phyloP scores from a whole-genome alignment of 2,329 filamentous ascomycete genomes.

The Rhexocercosporidium sp. region DNA sequence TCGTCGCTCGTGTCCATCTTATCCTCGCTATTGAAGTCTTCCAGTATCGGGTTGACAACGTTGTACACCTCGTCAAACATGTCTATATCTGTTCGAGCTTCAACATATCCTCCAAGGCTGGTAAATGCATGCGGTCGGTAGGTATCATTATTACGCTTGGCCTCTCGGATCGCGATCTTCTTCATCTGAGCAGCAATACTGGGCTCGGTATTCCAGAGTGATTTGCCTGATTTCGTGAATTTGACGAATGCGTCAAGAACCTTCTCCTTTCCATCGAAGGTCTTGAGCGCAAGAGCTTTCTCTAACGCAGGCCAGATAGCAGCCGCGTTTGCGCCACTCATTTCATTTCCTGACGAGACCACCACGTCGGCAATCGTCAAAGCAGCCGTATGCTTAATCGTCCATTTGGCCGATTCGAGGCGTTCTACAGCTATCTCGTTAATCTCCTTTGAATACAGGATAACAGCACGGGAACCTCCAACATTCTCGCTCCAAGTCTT shows the following conservation, averaged over 20 bases:
- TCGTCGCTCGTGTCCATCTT: conserved; percentile 63
- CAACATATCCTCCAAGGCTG: conserved; percentile 75
- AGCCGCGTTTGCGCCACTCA: conserved; percentile 64
- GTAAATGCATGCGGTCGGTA: conserved; percentile 80
- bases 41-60: conserved; percentile 68
- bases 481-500: conserved; percentile 92
- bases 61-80: conserved; percentile 69
- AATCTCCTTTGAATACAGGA: conserved; percentile 86
- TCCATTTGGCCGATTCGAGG: conserved; percentile 84
- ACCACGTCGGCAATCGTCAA: conserved; percentile 79
- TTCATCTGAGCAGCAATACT: conserved; percentile 68
- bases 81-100: conserved; percentile 69
- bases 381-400: conserved; percentile 85
- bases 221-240: conserved; percentile 70
- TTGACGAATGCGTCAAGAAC: conserved; percentile 80
- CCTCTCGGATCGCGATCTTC: conserved; percentile 84
- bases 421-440: conserved; percentile 68
- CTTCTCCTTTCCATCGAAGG: conserved; percentile 89
- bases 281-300: conserved; percentile 83
- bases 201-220: conserved; percentile 59
- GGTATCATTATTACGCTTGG: conserved; percentile 85
- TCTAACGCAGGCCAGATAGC: conserved; percentile 84
- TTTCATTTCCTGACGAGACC: conserved; percentile 66
- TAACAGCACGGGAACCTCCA: conserved; percentile 79
- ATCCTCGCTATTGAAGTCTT: conserved; percentile 61